Percentiles rank a stretch among this genome's conserved stretches.
These are phyloP conservation scores for Bullera alba DNA, from an alignment of 768 basidiomycete species.

Conservation along the genomic window DNA sequence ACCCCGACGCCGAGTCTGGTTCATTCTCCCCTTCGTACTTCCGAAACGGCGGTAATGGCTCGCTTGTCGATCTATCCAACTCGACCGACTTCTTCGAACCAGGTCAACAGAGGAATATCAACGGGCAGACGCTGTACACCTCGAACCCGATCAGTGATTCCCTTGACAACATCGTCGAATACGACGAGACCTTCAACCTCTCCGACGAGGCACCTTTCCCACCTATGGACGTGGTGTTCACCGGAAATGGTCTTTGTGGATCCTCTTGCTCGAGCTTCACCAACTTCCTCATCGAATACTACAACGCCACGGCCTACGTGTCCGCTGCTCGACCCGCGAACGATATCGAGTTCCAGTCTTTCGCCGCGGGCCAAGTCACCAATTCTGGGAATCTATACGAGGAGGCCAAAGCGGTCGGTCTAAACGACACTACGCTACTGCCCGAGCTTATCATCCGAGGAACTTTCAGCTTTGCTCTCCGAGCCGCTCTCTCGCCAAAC, in stretches of 20 bases:
- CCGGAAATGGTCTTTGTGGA: conserved; percentile 22
- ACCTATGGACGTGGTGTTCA: conserved; percentile 17
- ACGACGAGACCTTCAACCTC: conserved; percentile 10
- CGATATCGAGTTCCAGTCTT: conserved; percentile 16
- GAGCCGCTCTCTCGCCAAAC: conserved; percentile 10
- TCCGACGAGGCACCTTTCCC: conserved; percentile 13
- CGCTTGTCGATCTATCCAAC: background rate
- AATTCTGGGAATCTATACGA: conserved; percentile 5
- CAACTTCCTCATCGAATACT: conserved; percentile 21
- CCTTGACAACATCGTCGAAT: background rate
- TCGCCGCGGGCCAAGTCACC: conserved; percentile 14
- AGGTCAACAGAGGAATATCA: conserved; percentile 7
- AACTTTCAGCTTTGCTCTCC: conserved; percentile 12
- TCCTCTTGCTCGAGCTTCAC: conserved; percentile 19
- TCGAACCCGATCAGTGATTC: conserved; percentile 11
- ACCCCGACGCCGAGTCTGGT: background rate
- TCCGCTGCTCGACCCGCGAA: conserved; percentile 11
- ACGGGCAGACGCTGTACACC: conserved; percentile 6
- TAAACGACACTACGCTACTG: conserved; percentile 3
- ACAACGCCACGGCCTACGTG: conserved; percentile 19
- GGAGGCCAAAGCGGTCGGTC: conserved; percentile 2
- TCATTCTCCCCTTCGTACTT: conserved; percentile 8
- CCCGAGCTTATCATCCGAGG: conserved; percentile 4
- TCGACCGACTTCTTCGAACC: conserved; percentile 15
- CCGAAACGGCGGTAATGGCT: conserved; percentile 2